A percentile compares a stretch with the other conserved stretches of the same genome.
Conservation (phyloP, 805 yeast genomes). For the Candida awuae region DNA sequence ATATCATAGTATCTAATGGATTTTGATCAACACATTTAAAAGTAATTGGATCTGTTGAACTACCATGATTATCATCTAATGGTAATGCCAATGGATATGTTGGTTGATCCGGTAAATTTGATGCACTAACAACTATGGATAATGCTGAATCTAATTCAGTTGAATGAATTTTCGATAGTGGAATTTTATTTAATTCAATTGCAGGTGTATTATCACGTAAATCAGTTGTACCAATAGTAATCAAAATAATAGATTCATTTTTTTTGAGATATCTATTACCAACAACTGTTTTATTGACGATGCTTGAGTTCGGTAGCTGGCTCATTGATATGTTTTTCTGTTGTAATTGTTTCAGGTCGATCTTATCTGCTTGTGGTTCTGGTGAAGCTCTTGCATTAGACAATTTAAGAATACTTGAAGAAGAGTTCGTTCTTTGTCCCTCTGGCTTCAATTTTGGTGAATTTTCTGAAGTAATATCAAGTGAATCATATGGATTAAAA, state of each 20-base stretch:
- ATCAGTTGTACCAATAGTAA: conserved; percentile 85
- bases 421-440: conserved; percentile 18
- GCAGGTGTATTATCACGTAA: conserved; percentile 51
- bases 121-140: conserved; percentile 55
- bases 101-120: conserved; percentile 40
- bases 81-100: conserved; percentile 66
- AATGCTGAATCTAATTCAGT: conserved; percentile 86
- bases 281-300: conserved; percentile 50
- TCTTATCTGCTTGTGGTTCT: conserved; percentile 12
- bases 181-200: conserved; percentile 64
- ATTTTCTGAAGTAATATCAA: conserved; percentile 12
- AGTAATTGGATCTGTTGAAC: conserved; percentile 65
- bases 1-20: conserved; percentile 48
- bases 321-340: conserved; percentile 1
- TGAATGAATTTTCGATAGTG: conserved; percentile 64
- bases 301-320: conserved; percentile 9
- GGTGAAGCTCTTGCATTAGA: conserved; percentile 6
- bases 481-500: conserved; percentile 28
- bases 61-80: conserved; percentile 63
- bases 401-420: conserved; percentile 21
- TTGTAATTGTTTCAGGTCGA: conserved; percentile 8
- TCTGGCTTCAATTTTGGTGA: conserved; percentile 27
- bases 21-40: conserved; percentile 48
- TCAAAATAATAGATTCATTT: conserved; percentile 62
- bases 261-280: conserved; percentile 69